A percentile compares a stretch with the other conserved stretches of the same genome.
These are phyloP conservation scores for Wickerhamomyces chambardii DNA, from an alignment of 805 yeast species.

Conservation along the genomic window DNA sequence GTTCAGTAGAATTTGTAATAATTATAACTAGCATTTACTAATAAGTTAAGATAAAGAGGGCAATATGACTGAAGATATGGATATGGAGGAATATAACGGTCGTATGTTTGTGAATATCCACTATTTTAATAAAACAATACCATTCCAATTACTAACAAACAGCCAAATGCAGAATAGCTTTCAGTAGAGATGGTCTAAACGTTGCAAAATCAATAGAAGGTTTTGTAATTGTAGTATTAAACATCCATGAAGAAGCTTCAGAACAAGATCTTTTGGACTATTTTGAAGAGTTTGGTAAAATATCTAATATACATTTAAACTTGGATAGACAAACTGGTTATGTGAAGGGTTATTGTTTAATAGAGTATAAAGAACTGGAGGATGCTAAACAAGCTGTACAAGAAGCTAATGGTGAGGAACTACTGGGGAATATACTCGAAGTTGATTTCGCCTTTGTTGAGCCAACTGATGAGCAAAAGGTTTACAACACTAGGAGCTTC, in stretches of 20 bases:
- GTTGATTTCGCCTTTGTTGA: conserved; percentile 31
- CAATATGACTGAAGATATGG: too few relatives aligned
- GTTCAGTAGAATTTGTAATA: too few relatives aligned
- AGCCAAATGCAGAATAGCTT: neutral
- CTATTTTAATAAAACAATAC: too few relatives aligned
- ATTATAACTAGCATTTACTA: too few relatives aligned
- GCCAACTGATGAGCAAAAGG: neutral
- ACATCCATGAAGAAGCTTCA: conserved; percentile 34
- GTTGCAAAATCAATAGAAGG: conserved; percentile 23
- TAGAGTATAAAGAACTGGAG: conserved; percentile 22
- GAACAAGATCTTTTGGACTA: conserved; percentile 33
- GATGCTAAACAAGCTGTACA: conserved; percentile 26
- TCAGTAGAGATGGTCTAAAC: conserved; percentile 5
- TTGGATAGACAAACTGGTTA: conserved; percentile 32
- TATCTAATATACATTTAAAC: conserved; percentile 29
- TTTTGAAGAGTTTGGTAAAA: conserved; percentile 30
- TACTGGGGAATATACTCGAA: conserved; percentile 22
- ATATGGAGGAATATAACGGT: too few relatives aligned
- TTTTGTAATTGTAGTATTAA: conserved; percentile 28
- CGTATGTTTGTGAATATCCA: too few relatives aligned
- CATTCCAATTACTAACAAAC: too few relatives aligned
- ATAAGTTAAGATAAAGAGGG: too few relatives aligned
- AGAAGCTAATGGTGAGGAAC: conserved; percentile 19
- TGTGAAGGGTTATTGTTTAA: conserved; percentile 27
- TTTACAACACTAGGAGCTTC: neutral